phyloP scores from a whole-genome alignment of 805 yeast genomes.

The Lipomyces sp. region DNA sequence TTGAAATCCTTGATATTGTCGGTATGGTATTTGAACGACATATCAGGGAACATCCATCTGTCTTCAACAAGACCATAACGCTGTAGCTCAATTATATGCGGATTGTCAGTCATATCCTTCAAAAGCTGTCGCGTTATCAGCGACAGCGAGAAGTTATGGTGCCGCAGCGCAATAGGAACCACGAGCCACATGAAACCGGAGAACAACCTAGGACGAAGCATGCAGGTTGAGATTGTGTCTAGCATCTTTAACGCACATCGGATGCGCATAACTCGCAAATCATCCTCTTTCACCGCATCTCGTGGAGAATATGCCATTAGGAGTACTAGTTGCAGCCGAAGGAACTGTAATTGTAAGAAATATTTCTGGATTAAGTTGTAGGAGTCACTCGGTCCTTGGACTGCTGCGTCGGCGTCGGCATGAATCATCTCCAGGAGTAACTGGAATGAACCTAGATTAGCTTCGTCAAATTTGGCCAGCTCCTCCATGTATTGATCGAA shows the following conservation, averaged over 20 bases:
- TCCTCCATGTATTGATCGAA: constrained; percentile 9
- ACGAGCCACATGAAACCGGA: constrained; percentile 26
- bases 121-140: constrained; percentile 4
- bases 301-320: constrained; percentile 21
- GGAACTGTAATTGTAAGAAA: constrained; percentile 26
- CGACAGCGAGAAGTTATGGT: background rate
- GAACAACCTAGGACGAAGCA: constrained; percentile 24
- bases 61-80: constrained; percentile 9
- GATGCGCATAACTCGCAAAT: constrained; percentile 2
- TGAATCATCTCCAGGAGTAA: constrained; percentile 29
- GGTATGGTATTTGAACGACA: constrained; percentile 27
- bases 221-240: constrained; percentile 29
- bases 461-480: constrained; percentile 25
- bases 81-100: background rate
- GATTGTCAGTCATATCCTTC: background rate
- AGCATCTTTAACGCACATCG: constrained; percentile 23
- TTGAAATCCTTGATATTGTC: constrained; percentile 12
- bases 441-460: constrained; percentile 31
- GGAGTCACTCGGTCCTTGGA: constrained; percentile 30
- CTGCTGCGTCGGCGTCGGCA: constrained; percentile 23
- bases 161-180: constrained; percentile 24
- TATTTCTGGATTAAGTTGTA: constrained; percentile 33
- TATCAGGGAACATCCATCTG: constrained; percentile 23
- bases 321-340: constrained; percentile 22
- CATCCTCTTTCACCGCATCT: background rate